These are phyloP conservation scores for Musa schizocarpa DNA, from an alignment of 176 grass and related monocot genomes.

Conservation along the genomic window DNA sequence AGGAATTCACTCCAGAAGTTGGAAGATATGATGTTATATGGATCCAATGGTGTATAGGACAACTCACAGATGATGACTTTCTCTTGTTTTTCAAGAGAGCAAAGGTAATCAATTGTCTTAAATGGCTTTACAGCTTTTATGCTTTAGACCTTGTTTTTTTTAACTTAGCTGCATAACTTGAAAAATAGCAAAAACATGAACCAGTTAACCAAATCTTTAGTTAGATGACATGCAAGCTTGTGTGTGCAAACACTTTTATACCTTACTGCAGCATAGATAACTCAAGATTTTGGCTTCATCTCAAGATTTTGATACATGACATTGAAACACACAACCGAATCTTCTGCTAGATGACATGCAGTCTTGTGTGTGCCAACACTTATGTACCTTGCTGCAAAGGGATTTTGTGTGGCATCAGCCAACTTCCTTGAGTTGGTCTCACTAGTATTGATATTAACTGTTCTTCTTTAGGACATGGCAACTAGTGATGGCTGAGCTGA, in stretches of 20 bases:
- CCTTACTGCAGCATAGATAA: no score
- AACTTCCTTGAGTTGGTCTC: no score
- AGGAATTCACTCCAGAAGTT: constrained; percentile 86
- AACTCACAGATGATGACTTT: constrained; percentile 95
- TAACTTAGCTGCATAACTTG: background rate
- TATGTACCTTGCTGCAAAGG: background rate
- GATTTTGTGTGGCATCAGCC: no score
- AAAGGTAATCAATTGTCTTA: constrained; percentile 31
- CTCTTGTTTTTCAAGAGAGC: constrained; percentile 88
- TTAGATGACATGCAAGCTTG: background rate
- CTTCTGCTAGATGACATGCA: background rate
- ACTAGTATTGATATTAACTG: no score
- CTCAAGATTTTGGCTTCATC: no score
- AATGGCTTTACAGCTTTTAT: background rate
- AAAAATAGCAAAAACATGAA: background rate
- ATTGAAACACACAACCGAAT: background rate
- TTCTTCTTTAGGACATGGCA: no score
- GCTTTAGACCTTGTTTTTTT: background rate
- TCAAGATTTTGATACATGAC: no score
- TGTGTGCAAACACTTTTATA: background rate
- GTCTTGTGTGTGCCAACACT: background rate
- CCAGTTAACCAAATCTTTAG: background rate
- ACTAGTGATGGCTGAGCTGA: no score
- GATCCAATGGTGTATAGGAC: constrained; percentile 98
- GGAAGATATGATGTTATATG: constrained; percentile 98